A percentile compares a stretch with the other conserved stretches of the same genome.
Conservation (phyloP, 257 asterid species). For the Perilla frutescens region DNA sequence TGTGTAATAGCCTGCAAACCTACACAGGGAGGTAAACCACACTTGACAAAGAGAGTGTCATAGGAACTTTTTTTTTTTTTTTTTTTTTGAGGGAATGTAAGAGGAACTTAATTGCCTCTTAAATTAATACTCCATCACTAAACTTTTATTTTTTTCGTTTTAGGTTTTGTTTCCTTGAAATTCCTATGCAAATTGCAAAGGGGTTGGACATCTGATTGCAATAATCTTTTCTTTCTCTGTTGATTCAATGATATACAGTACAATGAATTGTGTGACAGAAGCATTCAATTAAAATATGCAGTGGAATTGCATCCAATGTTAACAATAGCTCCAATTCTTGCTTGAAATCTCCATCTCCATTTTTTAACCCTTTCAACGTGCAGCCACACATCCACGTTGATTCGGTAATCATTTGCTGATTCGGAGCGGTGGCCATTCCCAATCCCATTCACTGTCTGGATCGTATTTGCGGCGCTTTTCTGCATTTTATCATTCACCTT, state of each 20-base stretch:
- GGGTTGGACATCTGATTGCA: no score
- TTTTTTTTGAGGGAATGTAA: no score
- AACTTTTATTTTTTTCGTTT: no score
- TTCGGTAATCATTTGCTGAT: slow-evolving; percentile 11
- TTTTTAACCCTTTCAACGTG: slow-evolving; percentile 27
- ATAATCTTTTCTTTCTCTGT: neutral
- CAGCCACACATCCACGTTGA: neutral
- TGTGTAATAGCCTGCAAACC: no score
- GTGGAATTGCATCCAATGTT: neutral
- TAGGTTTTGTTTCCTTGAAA: no score
- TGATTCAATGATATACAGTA: slow-evolving; percentile 1
- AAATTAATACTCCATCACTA: no score
- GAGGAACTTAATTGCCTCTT: no score
- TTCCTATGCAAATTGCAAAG: no score
- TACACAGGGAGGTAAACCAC: no score
- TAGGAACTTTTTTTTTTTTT: no score
- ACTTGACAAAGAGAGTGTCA: no score
- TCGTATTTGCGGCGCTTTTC: slow-evolving; percentile 6
- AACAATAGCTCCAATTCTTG: neutral
- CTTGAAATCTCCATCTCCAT: slow-evolving; percentile 1
- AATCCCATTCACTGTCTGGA: neutral
- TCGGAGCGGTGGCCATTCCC: neutral
- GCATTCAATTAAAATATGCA: neutral
- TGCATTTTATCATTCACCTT: slow-evolving; percentile 34
- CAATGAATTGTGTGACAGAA: neutral